phyloP scores from a whole-genome alignment of 148 eudicot species.

The Chenopodium berlandieri region DNA sequence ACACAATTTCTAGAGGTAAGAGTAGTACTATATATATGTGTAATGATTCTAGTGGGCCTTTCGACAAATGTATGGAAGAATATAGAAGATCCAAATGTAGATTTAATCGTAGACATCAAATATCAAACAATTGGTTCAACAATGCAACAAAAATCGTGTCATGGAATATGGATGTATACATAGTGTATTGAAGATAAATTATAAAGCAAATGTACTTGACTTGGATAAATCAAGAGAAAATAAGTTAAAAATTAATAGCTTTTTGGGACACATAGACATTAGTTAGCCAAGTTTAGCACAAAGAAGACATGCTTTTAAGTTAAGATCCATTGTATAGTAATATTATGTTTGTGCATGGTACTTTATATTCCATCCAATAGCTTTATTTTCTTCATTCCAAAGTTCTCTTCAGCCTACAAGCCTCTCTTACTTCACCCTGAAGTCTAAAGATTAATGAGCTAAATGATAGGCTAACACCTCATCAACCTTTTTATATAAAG shows the following conservation, averaged over 20 bases:
- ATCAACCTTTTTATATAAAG: conserved; percentile 3
- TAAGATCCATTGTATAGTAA: not conserved
- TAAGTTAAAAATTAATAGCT: not conserved
- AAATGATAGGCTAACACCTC: conserved; percentile 3
- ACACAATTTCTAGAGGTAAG: too few relatives aligned
- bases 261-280: not conserved
- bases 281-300: not conserved
- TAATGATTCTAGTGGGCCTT: too few relatives aligned
- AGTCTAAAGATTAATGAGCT: not conserved
- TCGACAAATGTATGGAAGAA: too few relatives aligned
- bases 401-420: not conserved
- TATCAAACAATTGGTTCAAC: too few relatives aligned
- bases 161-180: too few relatives aligned
- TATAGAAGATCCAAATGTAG: too few relatives aligned
- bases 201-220: too few relatives aligned
- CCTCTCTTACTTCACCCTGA: not conserved
- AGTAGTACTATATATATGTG: too few relatives aligned
- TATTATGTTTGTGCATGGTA: not conserved
- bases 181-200: too few relatives aligned
- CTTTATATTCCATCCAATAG: not conserved
- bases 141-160: too few relatives aligned
- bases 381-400: conserved; percentile 2
- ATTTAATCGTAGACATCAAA: too few relatives aligned
- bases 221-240: not conserved
- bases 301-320: conserved; percentile 3